phyloP scores from a whole-genome alignment of 192 early-diverging fungal genomes.

The Linnemannia elongata region DNA sequence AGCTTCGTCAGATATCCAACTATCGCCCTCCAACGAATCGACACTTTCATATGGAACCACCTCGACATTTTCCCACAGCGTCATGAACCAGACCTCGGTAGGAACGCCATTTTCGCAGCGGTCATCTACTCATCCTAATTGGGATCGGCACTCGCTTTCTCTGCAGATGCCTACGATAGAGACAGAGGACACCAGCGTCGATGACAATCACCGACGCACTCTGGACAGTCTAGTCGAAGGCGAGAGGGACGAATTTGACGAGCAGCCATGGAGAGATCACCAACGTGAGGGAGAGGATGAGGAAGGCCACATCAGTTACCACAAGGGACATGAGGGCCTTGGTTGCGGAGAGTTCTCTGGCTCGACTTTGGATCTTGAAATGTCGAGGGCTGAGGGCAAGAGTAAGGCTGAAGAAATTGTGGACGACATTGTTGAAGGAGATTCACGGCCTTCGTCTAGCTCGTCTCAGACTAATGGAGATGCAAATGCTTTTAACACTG shows the following conservation, averaged over 20 bases:
- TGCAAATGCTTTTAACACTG: not conserved
- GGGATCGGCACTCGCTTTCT: conserved; percentile 25
- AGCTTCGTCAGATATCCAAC: conserved; percentile 2
- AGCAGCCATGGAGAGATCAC: conserved; percentile 26
- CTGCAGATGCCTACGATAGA: conserved; percentile 45
- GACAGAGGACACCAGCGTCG: not conserved
- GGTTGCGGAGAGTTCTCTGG: not conserved
- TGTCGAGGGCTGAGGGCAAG: conserved; percentile 12
- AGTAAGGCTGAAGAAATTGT: not conserved
- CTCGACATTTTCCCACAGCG: conserved; percentile 33
- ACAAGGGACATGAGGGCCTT: not conserved
- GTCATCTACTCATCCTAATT: conserved; percentile 18
- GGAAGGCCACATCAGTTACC: not conserved
- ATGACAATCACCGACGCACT: not conserved
- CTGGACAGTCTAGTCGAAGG: not conserved
- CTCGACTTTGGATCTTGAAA: not conserved
- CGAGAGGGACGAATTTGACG: not conserved
- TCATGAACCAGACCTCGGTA: conserved; percentile 12
- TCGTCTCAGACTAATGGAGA: not conserved
- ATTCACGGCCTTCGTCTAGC: not conserved
- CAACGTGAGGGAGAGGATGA: not conserved
- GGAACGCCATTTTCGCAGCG: conserved; percentile 36
- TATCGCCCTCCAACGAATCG: conserved; percentile 35
- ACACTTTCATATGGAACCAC: conserved; percentile 34
- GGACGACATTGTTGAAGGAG: not conserved